Evolutionary conservation across 768 basidiomycete genomes (phyloP).

Genomic region (Pulveroboletus frians): DNA sequence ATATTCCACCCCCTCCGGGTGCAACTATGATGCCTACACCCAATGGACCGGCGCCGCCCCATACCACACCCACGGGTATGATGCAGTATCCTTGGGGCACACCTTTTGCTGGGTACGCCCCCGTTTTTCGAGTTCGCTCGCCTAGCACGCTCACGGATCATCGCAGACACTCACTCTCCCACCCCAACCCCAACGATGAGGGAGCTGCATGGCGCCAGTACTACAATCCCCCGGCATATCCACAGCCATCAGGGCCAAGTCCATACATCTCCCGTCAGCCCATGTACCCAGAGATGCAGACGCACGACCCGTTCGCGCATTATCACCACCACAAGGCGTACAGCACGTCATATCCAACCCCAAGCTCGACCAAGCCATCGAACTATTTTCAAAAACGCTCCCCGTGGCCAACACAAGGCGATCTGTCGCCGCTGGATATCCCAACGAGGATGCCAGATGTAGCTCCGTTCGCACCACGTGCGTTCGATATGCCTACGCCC

Average conservation of each 20-base stretch:
- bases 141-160: background rate
- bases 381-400: slow-evolving; percentile 2
- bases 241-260: slow-evolving; percentile 22
- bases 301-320: slow-evolving; percentile 7
- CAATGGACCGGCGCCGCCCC: slow-evolving; percentile 14
- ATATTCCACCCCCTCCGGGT: slow-evolving; percentile 24
- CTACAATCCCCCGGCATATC: slow-evolving; percentile 4
- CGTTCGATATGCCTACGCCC: slow-evolving; percentile 22
- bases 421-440: slow-evolving; percentile 19
- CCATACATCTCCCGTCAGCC: slow-evolving; percentile 28
- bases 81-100: slow-evolving; percentile 13
- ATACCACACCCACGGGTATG: background rate
- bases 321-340: slow-evolving; percentile 2
- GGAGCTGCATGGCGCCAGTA: slow-evolving; percentile 5
- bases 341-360: background rate
- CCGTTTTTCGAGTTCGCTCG: background rate
- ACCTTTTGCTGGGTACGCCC: slow-evolving; percentile 14
- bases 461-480: slow-evolving; percentile 11
- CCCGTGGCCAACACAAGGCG: slow-evolving; percentile 16
- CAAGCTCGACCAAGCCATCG: slow-evolving; percentile 1
- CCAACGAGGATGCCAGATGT: slow-evolving; percentile 16
- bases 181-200: slow-evolving; percentile 14
- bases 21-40: slow-evolving; percentile 11
- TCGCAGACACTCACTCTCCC: slow-evolving; percentile 5
- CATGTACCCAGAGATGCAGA: slow-evolving; percentile 5